Base-by-base conservation (phyloP, 169 alveolate species). In the Eimeria necatrix region DNA sequence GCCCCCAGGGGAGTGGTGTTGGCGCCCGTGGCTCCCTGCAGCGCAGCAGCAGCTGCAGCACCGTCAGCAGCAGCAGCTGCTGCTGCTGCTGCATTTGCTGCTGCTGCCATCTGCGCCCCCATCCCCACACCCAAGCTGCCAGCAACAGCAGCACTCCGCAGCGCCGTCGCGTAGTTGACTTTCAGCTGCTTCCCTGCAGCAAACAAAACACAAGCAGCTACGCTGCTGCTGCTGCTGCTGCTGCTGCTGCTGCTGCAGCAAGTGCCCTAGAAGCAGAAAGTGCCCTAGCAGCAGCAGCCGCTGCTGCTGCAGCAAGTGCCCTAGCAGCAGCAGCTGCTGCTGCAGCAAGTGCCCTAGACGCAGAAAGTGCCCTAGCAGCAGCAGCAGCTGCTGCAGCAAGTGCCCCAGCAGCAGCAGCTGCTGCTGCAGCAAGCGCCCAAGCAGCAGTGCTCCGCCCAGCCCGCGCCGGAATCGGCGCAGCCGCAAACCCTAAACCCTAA, bases 91-190 rank as follows among this genome's bases (percentile, higher is more conserved):
- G n/a, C n/a, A n/a, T n/a, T n/a, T n/a, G n/a, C n/a, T n/a, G n/a
- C n/a, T n/a, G n/a, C n/a, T n/a, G n/a, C n/a, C n/a, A 68, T 8
- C 64, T 56, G 64, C 8, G 64, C 64, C 20, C 64, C 64, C 64
- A 56, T 56, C 20, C 64, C 64, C 20, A 56, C 64, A 9, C 64
- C 64, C 64, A 56, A 20, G 84, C 84, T 20, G 74, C 76, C 26
- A 5, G 51, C 88, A 4, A 22, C 88, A 3, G 86, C 26, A 46
- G 59, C 12, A 24, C 68, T 73, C 20, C 87, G 53, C 61, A 94
- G 87, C 20, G 97, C 96, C 16, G 97, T 94, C 48, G 97, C 97
- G 18, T 74, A 95, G 91, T 95, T 95, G 20, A 95, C 97, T 64
- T 95, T 95, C 73, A 95, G 96, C 70, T 93, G 96, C 73, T 95